Conservation (phyloP, 1,139 yeast genomes). For the Candida mesenterica region DNA sequence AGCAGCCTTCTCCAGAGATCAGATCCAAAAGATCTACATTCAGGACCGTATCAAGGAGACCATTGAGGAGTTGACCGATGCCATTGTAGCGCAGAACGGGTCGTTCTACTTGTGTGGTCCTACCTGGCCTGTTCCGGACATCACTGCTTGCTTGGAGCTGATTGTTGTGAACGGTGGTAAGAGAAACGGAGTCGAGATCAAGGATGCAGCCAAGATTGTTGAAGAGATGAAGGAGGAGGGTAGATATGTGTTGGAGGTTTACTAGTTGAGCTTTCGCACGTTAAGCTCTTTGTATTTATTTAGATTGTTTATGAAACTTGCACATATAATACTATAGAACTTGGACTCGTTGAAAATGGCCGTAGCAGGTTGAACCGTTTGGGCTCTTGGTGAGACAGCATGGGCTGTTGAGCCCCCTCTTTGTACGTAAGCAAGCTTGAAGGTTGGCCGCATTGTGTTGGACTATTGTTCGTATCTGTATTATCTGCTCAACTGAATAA, state of each 20-base stretch:
- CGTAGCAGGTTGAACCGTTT: no score
- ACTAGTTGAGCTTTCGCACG: conserved; percentile 36
- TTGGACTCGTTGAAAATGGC: no score
- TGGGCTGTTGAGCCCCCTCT: no score
- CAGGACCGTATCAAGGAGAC: conserved; percentile 90
- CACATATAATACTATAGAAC: no score
- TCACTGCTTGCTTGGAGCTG: conserved; percentile 85
- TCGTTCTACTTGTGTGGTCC: conserved; percentile 98
- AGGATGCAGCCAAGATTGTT: conserved; percentile 73
- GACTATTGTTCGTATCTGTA: no score
- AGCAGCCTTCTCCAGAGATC: conserved; percentile 98
- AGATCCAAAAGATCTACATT: conserved; percentile 89
- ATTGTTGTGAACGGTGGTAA: conserved; percentile 72
- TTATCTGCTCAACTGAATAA: no score
- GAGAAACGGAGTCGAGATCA: conserved; percentile 59
- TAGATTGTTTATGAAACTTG: neutral
- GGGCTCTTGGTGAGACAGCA: no score
- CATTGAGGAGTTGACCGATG: conserved; percentile 69
- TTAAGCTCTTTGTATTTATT: neutral
- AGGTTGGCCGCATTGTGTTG: no score
- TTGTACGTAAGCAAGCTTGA: no score
- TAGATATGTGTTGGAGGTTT: conserved; percentile 91
- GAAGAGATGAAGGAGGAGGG: conserved; percentile 94
- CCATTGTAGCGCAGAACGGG: conserved; percentile 76
- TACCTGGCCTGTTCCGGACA: conserved; percentile 99